Evolutionary conservation across 495 filamentous ascomycete species (phyloP).

Genomic region (Penicillium coprophilum): DNA sequence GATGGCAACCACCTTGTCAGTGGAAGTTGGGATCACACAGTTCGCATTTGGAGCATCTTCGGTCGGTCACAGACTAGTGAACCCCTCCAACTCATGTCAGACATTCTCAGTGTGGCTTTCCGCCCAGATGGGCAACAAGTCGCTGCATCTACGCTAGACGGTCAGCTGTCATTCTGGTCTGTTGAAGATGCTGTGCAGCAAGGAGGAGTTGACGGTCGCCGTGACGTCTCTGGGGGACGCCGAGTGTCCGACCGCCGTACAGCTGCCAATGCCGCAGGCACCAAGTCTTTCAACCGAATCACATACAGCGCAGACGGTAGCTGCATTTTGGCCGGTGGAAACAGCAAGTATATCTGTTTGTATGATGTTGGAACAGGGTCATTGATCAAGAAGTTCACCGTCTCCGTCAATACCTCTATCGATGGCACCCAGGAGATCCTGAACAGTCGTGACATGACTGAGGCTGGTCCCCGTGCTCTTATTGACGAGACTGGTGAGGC

Average conservation of each 20-base stretch:
- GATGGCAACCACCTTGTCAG: conserved; percentile 80
- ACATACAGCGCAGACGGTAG: conserved; percentile 88
- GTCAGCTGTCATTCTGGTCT: conserved; percentile 93
- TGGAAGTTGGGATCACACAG: conserved; percentile 93
- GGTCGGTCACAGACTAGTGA: conserved; percentile 91
- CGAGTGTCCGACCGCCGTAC: conserved; percentile 82
- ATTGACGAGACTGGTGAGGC: conserved; percentile 85
- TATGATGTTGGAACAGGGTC: conserved; percentile 88
- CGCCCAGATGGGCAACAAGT: conserved; percentile 88
- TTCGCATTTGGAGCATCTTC: conserved; percentile 94
- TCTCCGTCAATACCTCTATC: conserved; percentile 88
- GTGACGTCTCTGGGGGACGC: conserved; percentile 90
- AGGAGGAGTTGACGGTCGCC: conserved; percentile 77
- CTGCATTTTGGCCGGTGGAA: conserved; percentile 85
- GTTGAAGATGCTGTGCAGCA: conserved; percentile 82
- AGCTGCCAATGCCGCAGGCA: conserved; percentile 84
- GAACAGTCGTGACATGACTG: conserved; percentile 86
- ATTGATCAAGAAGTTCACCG: conserved; percentile 90
- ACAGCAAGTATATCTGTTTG: conserved; percentile 96
- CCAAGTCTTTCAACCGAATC: conserved; percentile 84
- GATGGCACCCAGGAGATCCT: conserved; percentile 96
- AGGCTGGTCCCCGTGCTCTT: conserved; percentile 79
- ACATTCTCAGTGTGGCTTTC: conserved; percentile 83
- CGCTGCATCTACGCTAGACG: conserved; percentile 89
- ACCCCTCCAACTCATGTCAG: conserved; percentile 83